These are phyloP conservation scores for Thermochaetoides dissita DNA, from an alignment of 2,329 filamentous ascomycete genomes.

Conservation along the genomic window DNA sequence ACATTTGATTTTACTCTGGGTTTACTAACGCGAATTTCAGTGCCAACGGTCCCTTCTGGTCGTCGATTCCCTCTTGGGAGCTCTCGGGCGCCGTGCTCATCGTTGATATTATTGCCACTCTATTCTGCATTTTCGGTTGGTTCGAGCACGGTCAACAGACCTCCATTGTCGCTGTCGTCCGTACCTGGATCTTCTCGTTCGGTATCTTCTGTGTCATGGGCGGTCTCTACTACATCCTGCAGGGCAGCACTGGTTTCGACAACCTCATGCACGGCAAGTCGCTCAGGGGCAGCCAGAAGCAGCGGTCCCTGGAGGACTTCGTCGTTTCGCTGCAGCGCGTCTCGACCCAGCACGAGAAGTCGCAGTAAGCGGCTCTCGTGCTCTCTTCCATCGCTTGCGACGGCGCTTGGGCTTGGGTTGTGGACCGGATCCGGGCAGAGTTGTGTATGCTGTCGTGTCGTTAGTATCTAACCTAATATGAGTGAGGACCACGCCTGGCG, in stretches of 20 bases:
- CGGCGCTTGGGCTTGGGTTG: too few species aligned
- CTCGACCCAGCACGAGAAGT: constrained; percentile 85
- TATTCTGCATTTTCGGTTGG: constrained; percentile 77
- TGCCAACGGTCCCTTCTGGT: constrained; percentile 87
- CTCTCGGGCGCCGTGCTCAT: constrained; percentile 62
- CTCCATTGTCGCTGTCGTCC: constrained; percentile 69
- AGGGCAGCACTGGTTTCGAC: constrained; percentile 70
- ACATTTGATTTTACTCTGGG: neutral
- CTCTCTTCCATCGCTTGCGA: neutral
- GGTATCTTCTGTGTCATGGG: constrained; percentile 55
- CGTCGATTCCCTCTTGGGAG: constrained; percentile 77
- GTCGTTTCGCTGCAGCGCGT: constrained; percentile 81
- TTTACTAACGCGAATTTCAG: constrained; percentile 20
- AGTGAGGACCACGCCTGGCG: too few species aligned
- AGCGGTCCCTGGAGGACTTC: constrained; percentile 78
- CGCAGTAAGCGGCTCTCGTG: constrained; percentile 37
- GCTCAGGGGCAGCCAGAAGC: constrained; percentile 67
- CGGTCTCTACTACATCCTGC: constrained; percentile 63
- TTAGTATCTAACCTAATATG: too few species aligned
- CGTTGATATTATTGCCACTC: constrained; percentile 71
- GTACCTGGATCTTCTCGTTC: constrained; percentile 84
- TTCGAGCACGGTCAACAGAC: constrained; percentile 56
- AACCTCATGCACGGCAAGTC: constrained; percentile 89
- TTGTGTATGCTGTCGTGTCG: too few species aligned
- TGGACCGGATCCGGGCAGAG: too few species aligned